phyloP scores from a whole-genome alignment of 2,329 filamentous ascomycete species.

The Colletotrichum simmondsii region DNA sequence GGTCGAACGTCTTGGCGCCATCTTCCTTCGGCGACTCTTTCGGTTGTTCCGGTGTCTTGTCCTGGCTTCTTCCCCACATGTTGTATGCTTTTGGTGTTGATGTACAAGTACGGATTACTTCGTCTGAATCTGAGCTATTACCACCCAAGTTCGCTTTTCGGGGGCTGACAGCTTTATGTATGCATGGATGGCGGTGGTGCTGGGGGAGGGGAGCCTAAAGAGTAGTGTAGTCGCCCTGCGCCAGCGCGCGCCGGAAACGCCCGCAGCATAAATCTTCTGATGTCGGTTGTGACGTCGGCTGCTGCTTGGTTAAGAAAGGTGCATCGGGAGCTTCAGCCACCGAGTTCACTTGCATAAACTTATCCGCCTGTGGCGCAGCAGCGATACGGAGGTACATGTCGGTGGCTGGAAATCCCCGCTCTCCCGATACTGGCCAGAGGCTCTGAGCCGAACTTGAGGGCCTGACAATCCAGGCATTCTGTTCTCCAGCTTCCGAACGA shows the following conservation, averaged over 20 bases:
- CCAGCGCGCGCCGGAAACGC: conserved; percentile 29
- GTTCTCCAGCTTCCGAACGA: conserved; percentile 33
- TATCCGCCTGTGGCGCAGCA: background rate
- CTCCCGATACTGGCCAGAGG: background rate
- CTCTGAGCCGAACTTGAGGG: background rate
- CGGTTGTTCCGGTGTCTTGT: conserved; percentile 44
- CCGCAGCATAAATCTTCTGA: conserved; percentile 27
- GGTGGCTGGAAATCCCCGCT: conserved; percentile 22
- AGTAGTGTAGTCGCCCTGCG: background rate
- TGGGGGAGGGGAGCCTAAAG: background rate
- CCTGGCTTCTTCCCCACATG: conserved; percentile 54
- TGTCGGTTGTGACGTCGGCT: conserved; percentile 29
- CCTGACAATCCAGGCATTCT: conserved; percentile 26
- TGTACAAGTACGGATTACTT: conserved; percentile 12
- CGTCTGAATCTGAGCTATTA: conserved; percentile 14
- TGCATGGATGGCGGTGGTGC: conserved; percentile 16
- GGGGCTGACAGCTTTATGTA: conserved; percentile 14
- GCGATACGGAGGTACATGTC: background rate
- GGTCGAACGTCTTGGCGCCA: conserved; percentile 48
- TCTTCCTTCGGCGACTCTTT: conserved; percentile 39
- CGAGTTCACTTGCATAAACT: background rate
- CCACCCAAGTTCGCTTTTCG: background rate
- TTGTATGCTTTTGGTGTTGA: conserved; percentile 20
- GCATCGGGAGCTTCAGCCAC: conserved; percentile 27
- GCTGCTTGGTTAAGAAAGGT: conserved; percentile 10